Percentiles rank a stretch among this genome's conserved stretches.
These are phyloP conservation scores for Pascua guehoae DNA, from an alignment of 1,284 basidiomycete genomes.

Conservation along the genomic window DNA sequence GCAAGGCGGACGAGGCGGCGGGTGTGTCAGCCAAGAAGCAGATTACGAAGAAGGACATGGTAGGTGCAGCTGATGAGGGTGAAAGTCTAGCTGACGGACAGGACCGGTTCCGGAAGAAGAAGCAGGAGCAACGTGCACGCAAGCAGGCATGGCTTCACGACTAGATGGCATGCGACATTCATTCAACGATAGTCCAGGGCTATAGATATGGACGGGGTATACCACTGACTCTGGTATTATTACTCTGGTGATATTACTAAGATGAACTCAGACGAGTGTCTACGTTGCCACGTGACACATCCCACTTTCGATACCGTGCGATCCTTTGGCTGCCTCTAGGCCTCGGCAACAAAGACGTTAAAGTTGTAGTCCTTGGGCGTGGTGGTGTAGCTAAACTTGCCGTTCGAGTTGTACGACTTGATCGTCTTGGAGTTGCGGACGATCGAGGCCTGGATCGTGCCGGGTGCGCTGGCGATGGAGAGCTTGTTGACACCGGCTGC, in stretches of 20 bases:
- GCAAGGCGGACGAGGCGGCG: slow-evolving; percentile 57
- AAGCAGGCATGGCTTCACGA: slow-evolving; percentile 86
- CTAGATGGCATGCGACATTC: slow-evolving; percentile 34
- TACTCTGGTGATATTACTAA: too few relatives aligned
- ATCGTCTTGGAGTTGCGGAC: slow-evolving; percentile 29
- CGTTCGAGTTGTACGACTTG: slow-evolving; percentile 29
- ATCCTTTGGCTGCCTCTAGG: background rate
- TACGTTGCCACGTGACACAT: too few relatives aligned
- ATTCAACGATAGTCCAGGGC: too few relatives aligned
- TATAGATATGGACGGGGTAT: too few relatives aligned
- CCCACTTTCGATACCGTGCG: too few relatives aligned
- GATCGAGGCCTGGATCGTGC: slow-evolving; percentile 35
- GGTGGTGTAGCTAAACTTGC: slow-evolving; percentile 33
- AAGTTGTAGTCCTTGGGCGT: slow-evolving; percentile 42
- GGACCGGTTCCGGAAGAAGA: slow-evolving; percentile 85
- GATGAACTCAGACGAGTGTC: too few relatives aligned
- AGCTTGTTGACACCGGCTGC: slow-evolving; percentile 41
- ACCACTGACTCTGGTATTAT: too few relatives aligned
- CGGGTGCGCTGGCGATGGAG: slow-evolving; percentile 28
- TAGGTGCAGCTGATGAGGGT: slow-evolving; percentile 49
- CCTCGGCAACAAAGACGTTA: slow-evolving; percentile 37
- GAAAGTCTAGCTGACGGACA: slow-evolving; percentile 41
- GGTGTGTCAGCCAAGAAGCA: slow-evolving; percentile 56
- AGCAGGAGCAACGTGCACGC: slow-evolving; percentile 72
- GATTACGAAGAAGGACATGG: slow-evolving; percentile 80